Base-by-base conservation (phyloP, 352 stramenopile genomes). In the Pythium angustatum region DNA sequence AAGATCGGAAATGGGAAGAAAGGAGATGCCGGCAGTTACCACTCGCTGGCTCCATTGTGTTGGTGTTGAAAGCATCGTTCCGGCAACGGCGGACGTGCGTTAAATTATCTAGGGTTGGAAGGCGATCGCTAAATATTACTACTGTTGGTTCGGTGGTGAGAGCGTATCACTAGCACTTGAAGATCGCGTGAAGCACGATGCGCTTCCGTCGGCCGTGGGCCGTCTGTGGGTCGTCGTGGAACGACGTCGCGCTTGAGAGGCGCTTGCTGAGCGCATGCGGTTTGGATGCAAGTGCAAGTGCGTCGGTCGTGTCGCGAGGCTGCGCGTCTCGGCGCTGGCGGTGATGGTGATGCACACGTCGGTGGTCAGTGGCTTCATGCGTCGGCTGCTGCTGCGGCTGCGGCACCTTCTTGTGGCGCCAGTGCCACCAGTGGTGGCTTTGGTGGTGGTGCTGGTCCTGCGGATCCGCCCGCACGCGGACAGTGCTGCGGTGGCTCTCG, bases 111-210 rank as follows among this genome's bases (percentile, higher is more conserved):
- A 53, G 27, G n/a, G 26, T 24, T 15, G 21, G 27, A 22, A 24
- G 5, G 7, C 4, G 30, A 11, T 43, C 17, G 49, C 49, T 56
- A 56, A 56, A 56, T 56, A 56, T 45, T 6, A 19, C 17, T 45
- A 3, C 22, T 19, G 15, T 7, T 7, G 7, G 17, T 27, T 28
- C 33, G 8, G 33, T 14, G 33, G 7, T 14, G 33, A 38, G 8
- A 50, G 38, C 15, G 2, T 33, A 28, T 10, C 14, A 51, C 41
- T 53, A 68, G 31, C 61, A 68, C 41, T 68, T 61, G 51, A 58
- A 68, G 43, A 68, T 61, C 21, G 51, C 61, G 61, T 68, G 61
- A 33, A 68, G 61, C 50, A 68, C 61, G 24, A 68, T 56, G 51
- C 52, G 61, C 52, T 68, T 61, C 22, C 61, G 61, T 19, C 34